phyloP scores from a whole-genome alignment of 2,329 filamentous ascomycete genomes.

The Onygenales sp. region DNA sequence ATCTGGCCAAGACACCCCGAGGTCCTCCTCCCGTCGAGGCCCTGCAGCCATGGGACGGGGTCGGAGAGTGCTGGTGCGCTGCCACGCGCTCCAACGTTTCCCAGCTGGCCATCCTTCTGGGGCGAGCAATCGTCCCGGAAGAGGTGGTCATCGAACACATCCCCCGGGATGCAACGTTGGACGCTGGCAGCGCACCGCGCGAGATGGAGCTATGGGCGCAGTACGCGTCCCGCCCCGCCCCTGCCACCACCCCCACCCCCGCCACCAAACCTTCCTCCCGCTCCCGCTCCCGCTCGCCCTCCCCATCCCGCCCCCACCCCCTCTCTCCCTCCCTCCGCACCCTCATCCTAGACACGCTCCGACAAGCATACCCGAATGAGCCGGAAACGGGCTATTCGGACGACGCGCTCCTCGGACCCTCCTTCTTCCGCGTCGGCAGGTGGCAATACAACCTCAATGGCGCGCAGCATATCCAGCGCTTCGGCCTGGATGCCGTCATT shows the following conservation, averaged over 20 bases:
- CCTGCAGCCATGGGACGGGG: slow-evolving; percentile 62
- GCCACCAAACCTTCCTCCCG: neutral
- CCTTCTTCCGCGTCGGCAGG: slow-evolving; percentile 30
- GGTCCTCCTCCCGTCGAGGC: slow-evolving; percentile 43
- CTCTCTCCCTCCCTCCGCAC: slow-evolving; percentile 17
- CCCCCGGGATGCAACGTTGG: slow-evolving; percentile 49
- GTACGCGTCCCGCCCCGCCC: slow-evolving; percentile 28
- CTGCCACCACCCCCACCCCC: slow-evolving; percentile 17
- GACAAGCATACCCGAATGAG: slow-evolving; percentile 20
- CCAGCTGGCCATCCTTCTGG: slow-evolving; percentile 31
- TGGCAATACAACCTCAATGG: slow-evolving; percentile 30
- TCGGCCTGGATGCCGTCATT: slow-evolving; percentile 28
- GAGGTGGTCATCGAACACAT: slow-evolving; percentile 67
- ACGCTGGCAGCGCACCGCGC: slow-evolving; percentile 52
- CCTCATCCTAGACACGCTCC: slow-evolving; percentile 23
- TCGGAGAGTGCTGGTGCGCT: slow-evolving; percentile 83
- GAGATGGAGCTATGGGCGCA: slow-evolving; percentile 62
- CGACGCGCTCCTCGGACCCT: slow-evolving; percentile 24
- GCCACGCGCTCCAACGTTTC: slow-evolving; percentile 34
- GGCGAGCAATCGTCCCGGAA: slow-evolving; percentile 51
- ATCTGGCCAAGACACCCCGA: slow-evolving; percentile 9
- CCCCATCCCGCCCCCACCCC: neutral
- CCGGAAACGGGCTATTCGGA: slow-evolving; percentile 25
- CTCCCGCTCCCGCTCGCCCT: neutral
- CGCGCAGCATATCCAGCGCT: slow-evolving; percentile 28